Conservation (phyloP, 2,329 filamentous ascomycete genomes). For the Hymenoscyphus albidus region DNA sequence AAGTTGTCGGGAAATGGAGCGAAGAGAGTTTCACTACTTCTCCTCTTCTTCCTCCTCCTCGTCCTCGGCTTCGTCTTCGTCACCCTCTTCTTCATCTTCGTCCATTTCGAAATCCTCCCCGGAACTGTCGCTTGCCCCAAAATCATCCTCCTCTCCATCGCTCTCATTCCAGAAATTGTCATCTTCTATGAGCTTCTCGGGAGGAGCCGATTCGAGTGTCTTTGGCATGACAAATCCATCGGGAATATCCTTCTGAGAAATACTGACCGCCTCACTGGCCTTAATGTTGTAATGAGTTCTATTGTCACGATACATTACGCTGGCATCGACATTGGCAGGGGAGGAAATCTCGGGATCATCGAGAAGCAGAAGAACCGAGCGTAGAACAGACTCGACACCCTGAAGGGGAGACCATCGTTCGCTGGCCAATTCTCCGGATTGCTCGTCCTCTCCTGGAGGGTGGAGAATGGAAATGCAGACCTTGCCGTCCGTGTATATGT, state of each 20-base stretch:
- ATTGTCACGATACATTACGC: constrained; percentile 76
- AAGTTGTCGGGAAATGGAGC: neutral
- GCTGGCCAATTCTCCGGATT: constrained; percentile 83
- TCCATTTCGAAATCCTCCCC: constrained; percentile 59
- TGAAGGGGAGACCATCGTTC: constrained; percentile 95
- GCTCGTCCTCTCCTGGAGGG: constrained; percentile 83
- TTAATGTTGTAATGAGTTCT: constrained; percentile 64
- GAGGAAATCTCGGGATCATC: constrained; percentile 93
- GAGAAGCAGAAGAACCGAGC: constrained; percentile 85
- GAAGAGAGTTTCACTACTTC: neutral
- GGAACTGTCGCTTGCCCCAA: constrained; percentile 66
- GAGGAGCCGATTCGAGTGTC: constrained; percentile 56
- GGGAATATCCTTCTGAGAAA: constrained; percentile 76
- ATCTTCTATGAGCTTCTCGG: constrained; percentile 65
- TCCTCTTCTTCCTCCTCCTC: constrained; percentile 39
- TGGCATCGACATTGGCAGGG: constrained; percentile 90
- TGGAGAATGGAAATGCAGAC: constrained; percentile 98
- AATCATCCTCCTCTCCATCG: constrained; percentile 66
- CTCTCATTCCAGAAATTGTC: constrained; percentile 80
- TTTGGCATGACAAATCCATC: constrained; percentile 78
- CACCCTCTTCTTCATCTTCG: constrained; percentile 53
- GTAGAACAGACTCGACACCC: constrained; percentile 89
- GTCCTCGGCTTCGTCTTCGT: constrained; percentile 55
- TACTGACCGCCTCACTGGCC: constrained; percentile 66
- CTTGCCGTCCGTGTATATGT: constrained; percentile 85